Percentiles rank a stretch among this genome's conserved stretches.
These are phyloP conservation scores for Incumbomyces delicatus DNA, from an alignment of 2,329 filamentous ascomycete species.

Conservation along the genomic window DNA sequence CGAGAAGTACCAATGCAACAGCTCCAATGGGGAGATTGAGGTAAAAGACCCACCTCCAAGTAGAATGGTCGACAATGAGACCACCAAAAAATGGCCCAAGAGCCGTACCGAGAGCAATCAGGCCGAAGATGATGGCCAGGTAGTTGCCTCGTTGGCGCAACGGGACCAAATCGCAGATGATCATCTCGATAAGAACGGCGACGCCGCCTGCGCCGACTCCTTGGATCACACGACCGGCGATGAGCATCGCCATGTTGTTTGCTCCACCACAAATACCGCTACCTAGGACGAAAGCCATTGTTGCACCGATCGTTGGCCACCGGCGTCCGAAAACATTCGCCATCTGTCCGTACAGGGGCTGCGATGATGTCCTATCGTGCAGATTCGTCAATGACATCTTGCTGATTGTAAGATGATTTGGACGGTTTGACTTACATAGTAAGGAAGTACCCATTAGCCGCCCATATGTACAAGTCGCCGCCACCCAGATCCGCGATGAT, in stretches of 20 bases:
- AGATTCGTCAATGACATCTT: conserved; percentile 12
- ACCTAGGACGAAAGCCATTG: conserved; percentile 43
- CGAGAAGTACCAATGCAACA: conserved; percentile 19
- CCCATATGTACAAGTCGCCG: conserved; percentile 29
- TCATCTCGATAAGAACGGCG: conserved; percentile 35
- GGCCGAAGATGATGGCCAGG: conserved; percentile 19
- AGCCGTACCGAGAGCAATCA: conserved; percentile 32
- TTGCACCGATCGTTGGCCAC: conserved; percentile 30
- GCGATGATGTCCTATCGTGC: conserved; percentile 32
- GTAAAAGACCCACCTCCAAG: conserved; percentile 35
- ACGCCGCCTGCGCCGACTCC: conserved; percentile 42
- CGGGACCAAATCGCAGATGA: conserved; percentile 38
- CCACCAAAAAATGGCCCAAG: conserved; percentile 24
- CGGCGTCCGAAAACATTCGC: conserved; percentile 46
- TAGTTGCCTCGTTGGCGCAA: conserved; percentile 24
- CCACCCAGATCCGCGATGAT: conserved; percentile 27
- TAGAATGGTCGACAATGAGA: conserved; percentile 29
- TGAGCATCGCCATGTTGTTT: conserved; percentile 35
- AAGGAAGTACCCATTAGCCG: conserved; percentile 27
- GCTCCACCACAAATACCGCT: conserved; percentile 45
- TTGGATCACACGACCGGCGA: conserved; percentile 47
- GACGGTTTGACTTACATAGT: conserved; percentile 10
- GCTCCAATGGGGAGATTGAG: conserved; percentile 45
- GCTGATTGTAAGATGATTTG: not conserved
- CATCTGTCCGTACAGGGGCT: conserved; percentile 43